Evolutionary conservation across 2,329 filamentous ascomycete species (phyloP), one percentile per base, ranked within the genome.

Genomic region (Fusarium penzigii): DNA sequence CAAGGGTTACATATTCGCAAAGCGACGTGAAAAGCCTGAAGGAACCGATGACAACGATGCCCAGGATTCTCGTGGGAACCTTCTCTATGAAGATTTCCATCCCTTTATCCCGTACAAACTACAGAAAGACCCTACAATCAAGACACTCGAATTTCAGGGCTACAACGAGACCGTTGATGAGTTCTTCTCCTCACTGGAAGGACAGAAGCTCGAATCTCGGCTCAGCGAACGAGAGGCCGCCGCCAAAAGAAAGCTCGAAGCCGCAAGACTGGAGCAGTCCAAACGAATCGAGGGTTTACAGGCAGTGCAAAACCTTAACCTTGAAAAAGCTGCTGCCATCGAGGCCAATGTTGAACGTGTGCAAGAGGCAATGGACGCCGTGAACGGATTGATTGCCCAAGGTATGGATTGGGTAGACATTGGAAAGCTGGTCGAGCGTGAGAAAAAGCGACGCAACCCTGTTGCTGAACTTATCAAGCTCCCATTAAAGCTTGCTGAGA

Each of bases 401-500:
- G 93, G 93, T 11, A 97, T 97, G 92, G 94, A 99, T 64, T 99
- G 94, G 94, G 85, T 91, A 11, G 89, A 97, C 59, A 92, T 97
- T 64, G 90, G 84, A 10, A 89, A 88, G 52, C 75, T 99, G 56
- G 89, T 99, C 47, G 91, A 96, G 68, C 83, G 91, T 59, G 93
- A 97, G 68, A 89, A 95, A 69, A 84, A 79, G 55, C 80, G 86
- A 44, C 80, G 84, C 29, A 99, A 99, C 59, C 84, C 90, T 0
- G 92, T 99, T 8, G 94, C 94, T 2, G 82, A 88, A 52, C 86
- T 92, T 42, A 96, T 99, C 65, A 89, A 89, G 67, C 75, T 96
- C 16, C 93, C 94, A 0, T 73, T 99, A 46, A 96, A 95, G 63
- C 78, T 99, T 3, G 81, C 90, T n/a, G 91, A 97, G 62, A 96